phyloP scores from a whole-genome alignment of 208 protist species.

The Trypanosoma vivax region DNA sequence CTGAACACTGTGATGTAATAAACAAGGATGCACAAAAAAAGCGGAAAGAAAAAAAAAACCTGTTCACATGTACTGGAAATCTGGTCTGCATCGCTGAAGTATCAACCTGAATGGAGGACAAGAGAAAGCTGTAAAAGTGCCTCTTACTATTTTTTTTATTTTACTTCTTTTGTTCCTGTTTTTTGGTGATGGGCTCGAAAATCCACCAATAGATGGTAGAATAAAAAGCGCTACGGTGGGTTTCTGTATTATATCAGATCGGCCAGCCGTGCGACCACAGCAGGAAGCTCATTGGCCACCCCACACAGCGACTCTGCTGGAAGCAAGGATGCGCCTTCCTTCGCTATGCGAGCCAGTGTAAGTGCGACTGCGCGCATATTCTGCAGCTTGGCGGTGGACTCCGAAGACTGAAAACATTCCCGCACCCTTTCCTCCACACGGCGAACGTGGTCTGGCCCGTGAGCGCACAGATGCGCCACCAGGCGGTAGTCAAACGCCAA shows the following conservation, averaged over 20 bases:
- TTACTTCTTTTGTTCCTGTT: not conserved
- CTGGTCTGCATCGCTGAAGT: too few relatives aligned
- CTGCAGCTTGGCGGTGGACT: constrained; percentile 8
- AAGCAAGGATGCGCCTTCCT: constrained; percentile 27
- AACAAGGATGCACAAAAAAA: too few relatives aligned
- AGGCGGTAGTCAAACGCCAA: constrained; percentile 3
- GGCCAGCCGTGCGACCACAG: constrained; percentile 19
- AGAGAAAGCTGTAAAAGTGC: too few relatives aligned
- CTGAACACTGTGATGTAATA: not conserved
- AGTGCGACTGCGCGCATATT: constrained; percentile 49
- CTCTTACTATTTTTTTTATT: too few relatives aligned
- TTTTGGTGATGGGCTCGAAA: not conserved
- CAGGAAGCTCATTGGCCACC: constrained; percentile 44
- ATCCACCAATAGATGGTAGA: not conserved
- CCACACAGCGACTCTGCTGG: constrained; percentile 1
- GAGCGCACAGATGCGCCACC: constrained; percentile 21
- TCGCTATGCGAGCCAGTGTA: constrained; percentile 37
- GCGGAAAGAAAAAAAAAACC: too few relatives aligned
- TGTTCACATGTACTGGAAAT: too few relatives aligned
- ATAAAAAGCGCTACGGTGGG: not conserved
- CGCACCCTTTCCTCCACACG: constrained; percentile 26
- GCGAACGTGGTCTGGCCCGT: constrained; percentile 19
- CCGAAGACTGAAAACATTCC: constrained; percentile 13
- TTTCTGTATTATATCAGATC: not conserved
- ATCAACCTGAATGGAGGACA: too few relatives aligned